Conservation (phyloP, 139 green algal genomes). For the Choricystis sp. region DNA sequence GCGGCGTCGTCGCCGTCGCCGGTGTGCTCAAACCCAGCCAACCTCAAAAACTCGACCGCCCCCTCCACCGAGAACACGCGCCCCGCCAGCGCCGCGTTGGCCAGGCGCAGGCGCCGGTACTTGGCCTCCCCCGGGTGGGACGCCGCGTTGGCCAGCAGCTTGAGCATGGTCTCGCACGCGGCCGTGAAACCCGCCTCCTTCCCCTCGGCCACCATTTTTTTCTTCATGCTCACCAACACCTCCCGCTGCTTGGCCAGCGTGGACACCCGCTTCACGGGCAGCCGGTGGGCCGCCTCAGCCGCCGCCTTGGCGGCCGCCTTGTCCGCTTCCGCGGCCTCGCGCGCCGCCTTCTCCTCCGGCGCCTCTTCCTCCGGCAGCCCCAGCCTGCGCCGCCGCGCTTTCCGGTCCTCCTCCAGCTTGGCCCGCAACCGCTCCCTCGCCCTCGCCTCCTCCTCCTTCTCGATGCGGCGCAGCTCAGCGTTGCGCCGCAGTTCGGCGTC, state of each 20-base stretch:
- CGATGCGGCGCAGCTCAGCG: slow-evolving; percentile 36
- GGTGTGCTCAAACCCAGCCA: slow-evolving; percentile 52
- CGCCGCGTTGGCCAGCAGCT: slow-evolving; percentile 73
- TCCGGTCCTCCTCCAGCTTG: slow-evolving; percentile 36
- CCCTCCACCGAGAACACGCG: slow-evolving; percentile 46
- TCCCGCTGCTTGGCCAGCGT: slow-evolving; percentile 37
- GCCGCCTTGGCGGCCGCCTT: slow-evolving; percentile 20
- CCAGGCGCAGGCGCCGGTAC: slow-evolving; percentile 63
- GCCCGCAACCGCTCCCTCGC: slow-evolving; percentile 45
- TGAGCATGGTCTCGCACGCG: slow-evolving; percentile 50
- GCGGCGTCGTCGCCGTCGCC: not conserved
- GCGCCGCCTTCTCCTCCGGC: slow-evolving; percentile 63
- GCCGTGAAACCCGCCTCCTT: slow-evolving; percentile 49
- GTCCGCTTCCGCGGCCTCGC: slow-evolving; percentile 1
- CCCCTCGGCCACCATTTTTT: slow-evolving; percentile 24
- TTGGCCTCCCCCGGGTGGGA: slow-evolving; percentile 59
- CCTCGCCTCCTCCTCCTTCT: slow-evolving; percentile 48
- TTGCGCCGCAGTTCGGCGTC: slow-evolving; percentile 47
- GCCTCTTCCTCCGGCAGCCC: slow-evolving; percentile 80
- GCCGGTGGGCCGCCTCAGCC: slow-evolving; percentile 22
- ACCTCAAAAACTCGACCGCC: slow-evolving; percentile 54
- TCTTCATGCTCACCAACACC: slow-evolving; percentile 73
- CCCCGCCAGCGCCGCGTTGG: slow-evolving; percentile 70
- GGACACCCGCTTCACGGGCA: slow-evolving; percentile 50
- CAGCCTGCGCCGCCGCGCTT: slow-evolving; percentile 16